A percentile compares a stretch with the other conserved stretches of the same genome.
Evolutionary conservation across 495 filamentous ascomycete genomes (phyloP).

Genomic region (Podospora anserina): DNA sequence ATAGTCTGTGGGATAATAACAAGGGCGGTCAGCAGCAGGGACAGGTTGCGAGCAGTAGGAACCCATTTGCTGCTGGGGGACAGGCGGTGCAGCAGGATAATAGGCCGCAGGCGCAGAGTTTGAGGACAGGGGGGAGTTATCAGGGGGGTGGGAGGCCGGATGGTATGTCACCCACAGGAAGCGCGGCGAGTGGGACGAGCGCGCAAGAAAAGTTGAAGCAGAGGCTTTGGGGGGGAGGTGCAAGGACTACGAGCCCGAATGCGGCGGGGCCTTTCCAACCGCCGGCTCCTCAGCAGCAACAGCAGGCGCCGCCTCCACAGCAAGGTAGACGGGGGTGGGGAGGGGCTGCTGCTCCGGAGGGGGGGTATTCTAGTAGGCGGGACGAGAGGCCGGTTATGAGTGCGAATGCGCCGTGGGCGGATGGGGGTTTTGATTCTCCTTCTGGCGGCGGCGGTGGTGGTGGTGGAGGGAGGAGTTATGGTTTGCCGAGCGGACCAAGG

Average conservation of each 20-base stretch:
- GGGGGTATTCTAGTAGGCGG: constrained; percentile 34
- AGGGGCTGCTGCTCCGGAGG: constrained; percentile 27
- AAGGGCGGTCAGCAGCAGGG: constrained; percentile 51
- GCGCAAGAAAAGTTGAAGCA: constrained; percentile 52
- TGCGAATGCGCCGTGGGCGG: constrained; percentile 48
- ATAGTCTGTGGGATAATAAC: constrained; percentile 81
- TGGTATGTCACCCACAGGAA: constrained; percentile 36
- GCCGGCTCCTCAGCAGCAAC: constrained; percentile 31
- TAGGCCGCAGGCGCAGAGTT: constrained; percentile 60
- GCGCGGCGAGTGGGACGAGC: constrained; percentile 29
- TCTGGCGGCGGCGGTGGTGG: constrained; percentile 36
- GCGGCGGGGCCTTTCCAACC: constrained; percentile 37
- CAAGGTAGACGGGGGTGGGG: constrained; percentile 28
- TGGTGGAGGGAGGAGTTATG: constrained; percentile 37
- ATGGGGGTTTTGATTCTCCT: constrained; percentile 38
- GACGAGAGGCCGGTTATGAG: constrained; percentile 45
- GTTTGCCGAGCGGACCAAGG: constrained; percentile 52
- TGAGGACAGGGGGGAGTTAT: constrained; percentile 72
- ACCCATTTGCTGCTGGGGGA: constrained; percentile 21
- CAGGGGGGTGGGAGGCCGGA: constrained; percentile 30
- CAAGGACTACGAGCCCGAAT: constrained; percentile 42
- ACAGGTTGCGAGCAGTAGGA: constrained; percentile 26
- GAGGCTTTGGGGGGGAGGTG: constrained; percentile 47
- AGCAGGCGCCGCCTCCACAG: constrained; percentile 16
- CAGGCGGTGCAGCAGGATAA: constrained; percentile 9